phyloP scores from a whole-genome alignment of 192 early-diverging fungal species.

The Glomus cerebriforme region DNA sequence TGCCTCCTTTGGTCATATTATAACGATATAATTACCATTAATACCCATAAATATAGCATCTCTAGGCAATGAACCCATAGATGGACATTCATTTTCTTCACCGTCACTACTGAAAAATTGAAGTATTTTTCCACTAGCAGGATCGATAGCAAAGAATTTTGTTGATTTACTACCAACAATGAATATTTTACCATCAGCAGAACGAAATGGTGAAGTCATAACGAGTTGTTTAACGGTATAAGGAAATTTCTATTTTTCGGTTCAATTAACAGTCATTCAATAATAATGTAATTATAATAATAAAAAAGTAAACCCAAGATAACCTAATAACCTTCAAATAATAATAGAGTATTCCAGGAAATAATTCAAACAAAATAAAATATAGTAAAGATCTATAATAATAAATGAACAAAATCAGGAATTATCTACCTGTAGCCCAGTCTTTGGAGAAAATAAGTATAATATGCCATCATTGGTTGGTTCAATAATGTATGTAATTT shows the following conservation, averaged over 20 bases:
- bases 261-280: conserved; percentile 12
- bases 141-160: conserved; percentile 69
- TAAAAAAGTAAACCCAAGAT: neutral
- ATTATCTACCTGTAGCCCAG: conserved; percentile 57
- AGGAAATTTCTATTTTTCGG: conserved; percentile 55
- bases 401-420: neutral
- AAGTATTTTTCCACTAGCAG: conserved; percentile 63
- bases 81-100: conserved; percentile 21
- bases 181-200: conserved; percentile 58
- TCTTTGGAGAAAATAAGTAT: conserved; percentile 58
- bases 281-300: neutral
- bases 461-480: conserved; percentile 69
- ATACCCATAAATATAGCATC: conserved; percentile 42
- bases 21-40: conserved; percentile 39
- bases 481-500: conserved; percentile 73
- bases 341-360: no score
- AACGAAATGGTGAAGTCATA: conserved; percentile 56
- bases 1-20: neutral
- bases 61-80: conserved; percentile 33
- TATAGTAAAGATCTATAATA: neutral
- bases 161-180: conserved; percentile 65
- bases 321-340: neutral
- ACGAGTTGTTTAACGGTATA: conserved; percentile 74
- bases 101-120: conserved; percentile 56
- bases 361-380: neutral